These are phyloP conservation scores for Trypanosoma scelopori DNA, from an alignment of 208 protist genomes.

Conservation along the genomic window DNA sequence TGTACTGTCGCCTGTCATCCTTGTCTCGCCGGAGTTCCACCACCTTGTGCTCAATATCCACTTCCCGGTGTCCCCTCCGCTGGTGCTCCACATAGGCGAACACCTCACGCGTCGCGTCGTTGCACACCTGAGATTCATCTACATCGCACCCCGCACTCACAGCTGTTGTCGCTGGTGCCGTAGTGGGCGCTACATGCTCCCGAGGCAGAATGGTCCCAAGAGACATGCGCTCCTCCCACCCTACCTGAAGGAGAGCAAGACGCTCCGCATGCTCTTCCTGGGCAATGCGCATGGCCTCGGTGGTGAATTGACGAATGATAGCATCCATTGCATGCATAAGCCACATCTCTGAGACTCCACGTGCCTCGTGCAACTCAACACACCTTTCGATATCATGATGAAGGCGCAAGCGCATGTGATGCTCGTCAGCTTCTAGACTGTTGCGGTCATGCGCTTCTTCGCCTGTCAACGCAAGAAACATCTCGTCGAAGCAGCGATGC, in stretches of 20 bases:
- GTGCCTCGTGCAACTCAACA: background rate
- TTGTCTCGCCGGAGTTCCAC: no score
- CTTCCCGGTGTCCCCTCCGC: no score
- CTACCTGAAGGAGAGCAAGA: slow-evolving; percentile 17
- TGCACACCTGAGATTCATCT: no score
- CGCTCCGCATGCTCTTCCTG: slow-evolving; percentile 16
- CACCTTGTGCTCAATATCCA: no score
- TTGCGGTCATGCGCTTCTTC: slow-evolving; percentile 16
- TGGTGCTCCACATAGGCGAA: no score
- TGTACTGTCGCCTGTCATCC: no score
- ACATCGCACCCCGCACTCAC: background rate
- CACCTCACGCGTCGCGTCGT: no score
- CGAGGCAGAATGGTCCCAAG: background rate
- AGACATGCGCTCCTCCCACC: background rate
- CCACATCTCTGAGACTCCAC: slow-evolving; percentile 1
- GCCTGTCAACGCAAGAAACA: slow-evolving; percentile 1
- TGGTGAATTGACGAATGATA: slow-evolving; percentile 13
- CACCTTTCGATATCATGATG: background rate
- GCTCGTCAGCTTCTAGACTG: slow-evolving; percentile 11
- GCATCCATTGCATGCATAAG: slow-evolving; percentile 18
- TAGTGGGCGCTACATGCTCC: background rate
- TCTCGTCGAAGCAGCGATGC: slow-evolving; percentile 9
- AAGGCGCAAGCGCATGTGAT: slow-evolving; percentile 3
- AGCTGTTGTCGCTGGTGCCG: slow-evolving; percentile 5
- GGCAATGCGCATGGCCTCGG: slow-evolving; percentile 13